phyloP scores from a whole-genome alignment of 2,329 filamentous ascomycete genomes.

The Dactylellina parvicollis region DNA sequence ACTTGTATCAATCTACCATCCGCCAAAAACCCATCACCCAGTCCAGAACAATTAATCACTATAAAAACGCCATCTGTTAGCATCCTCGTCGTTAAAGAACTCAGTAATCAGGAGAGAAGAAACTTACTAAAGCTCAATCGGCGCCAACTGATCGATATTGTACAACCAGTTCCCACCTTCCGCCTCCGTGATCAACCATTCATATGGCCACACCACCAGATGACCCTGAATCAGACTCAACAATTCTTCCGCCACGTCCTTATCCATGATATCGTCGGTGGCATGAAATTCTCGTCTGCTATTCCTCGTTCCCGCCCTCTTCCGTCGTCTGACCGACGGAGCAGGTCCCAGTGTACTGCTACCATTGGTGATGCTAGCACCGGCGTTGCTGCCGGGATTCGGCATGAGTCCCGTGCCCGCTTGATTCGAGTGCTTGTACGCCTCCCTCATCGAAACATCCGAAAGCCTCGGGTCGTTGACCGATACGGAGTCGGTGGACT shows the following conservation, averaged over 20 bases:
- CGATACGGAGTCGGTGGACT: conserved; percentile 18
- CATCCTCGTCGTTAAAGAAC: not conserved
- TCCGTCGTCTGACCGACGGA: conserved; percentile 66
- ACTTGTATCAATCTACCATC: not conserved
- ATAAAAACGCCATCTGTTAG: conserved; percentile 15
- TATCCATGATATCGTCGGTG: conserved; percentile 78
- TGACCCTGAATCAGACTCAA: conserved; percentile 85
- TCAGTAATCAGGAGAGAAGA: not conserved
- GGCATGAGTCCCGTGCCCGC: conserved; percentile 7
- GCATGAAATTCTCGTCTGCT: conserved; percentile 72
- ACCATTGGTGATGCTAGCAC: conserved; percentile 40
- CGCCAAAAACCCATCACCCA: not conserved
- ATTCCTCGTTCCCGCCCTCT: conserved; percentile 75
- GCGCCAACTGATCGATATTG: conserved; percentile 93
- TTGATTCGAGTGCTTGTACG: conserved; percentile 10
- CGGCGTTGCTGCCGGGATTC: conserved; percentile 24
- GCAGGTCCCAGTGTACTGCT: conserved; percentile 45
- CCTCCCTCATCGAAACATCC: conserved; percentile 20
- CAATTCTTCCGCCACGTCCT: conserved; percentile 81
- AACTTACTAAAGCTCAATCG: conserved; percentile 94
- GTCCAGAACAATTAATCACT: conserved; percentile 34
- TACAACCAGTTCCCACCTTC: conserved; percentile 95
- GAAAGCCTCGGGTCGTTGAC: conserved; percentile 29
- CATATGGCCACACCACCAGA: conserved; percentile 91
- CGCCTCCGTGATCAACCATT: conserved; percentile 93